Evolutionary conservation across 2,329 filamentous ascomycete genomes (phyloP), one percentile per base, ranked within the genome.

Genomic region (Pseudogymnoascus sp.): DNA sequence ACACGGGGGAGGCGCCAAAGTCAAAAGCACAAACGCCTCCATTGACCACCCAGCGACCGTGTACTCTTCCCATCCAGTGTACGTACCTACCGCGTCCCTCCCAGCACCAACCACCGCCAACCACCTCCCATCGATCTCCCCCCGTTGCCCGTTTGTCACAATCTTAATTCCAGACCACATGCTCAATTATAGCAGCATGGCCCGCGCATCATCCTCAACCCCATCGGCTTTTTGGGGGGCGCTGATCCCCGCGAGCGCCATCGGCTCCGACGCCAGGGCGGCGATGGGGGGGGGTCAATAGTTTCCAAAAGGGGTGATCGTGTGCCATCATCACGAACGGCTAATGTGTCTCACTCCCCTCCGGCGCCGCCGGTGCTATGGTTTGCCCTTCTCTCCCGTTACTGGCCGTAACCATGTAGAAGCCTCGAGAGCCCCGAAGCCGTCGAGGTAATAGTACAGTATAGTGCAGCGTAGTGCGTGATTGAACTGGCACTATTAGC

Each of bases 11-110:
- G 29, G 29, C 29, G 9, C 11, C 23, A 29, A n/a, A 15, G 46
- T 26, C 46, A 53, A 26, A 26, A 26, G 5, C 23, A 3, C 23
- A 53, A 33, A 56, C 50, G n/a, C 9, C n/a, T 56, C 50, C 50
- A 56, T 56, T 56, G 50, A 56, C 50, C 50, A 56, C 50, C 50
- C 50, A 56, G 26, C 50, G 50, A 56, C 50, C 50, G 17, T 33
- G 50, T 50, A 50, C 42, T 15, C 4, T 15, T 21, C 4, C 7
- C 3, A 44, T n/a, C n/a, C 19, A 11, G 15, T 7, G 37, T 44
- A 7, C n/a, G n/a, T 15, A 44, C 19, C 10, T 26, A 26, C 23
- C 17, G 9, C n/a, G 7, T 10, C 1, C 42, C 21, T 15, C 7
- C 42, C 19, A 9, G 21, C 21, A n/a, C 21, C 17, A 19, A 42